These are phyloP conservation scores for Botrytis byssoidea DNA, from an alignment of 2,329 filamentous ascomycete species.

Conservation along the genomic window DNA sequence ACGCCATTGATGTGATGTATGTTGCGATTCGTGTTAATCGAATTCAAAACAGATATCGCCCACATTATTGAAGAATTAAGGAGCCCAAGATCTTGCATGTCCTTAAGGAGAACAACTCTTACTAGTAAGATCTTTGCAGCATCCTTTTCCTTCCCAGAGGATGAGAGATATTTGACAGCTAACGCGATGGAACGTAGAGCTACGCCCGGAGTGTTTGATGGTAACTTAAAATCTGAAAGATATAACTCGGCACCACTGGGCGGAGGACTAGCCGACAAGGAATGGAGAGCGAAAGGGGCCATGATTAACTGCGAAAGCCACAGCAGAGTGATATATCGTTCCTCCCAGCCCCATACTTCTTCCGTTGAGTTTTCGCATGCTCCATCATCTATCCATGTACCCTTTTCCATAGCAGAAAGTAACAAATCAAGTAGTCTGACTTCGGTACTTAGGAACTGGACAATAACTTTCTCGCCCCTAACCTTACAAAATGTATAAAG, in stretches of 20 bases:
- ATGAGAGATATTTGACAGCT: constrained; percentile 67
- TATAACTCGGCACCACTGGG: constrained; percentile 44
- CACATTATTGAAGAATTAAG: constrained; percentile 67
- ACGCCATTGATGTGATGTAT: constrained; percentile 77
- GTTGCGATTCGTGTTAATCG: constrained; percentile 45
- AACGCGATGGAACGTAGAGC: constrained; percentile 68
- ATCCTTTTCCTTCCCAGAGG: constrained; percentile 82
- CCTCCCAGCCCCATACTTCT: constrained; percentile 71
- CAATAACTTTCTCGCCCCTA: constrained; percentile 86
- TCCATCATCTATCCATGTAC: constrained; percentile 26
- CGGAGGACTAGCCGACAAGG: constrained; percentile 67
- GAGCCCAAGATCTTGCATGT: constrained; percentile 80
- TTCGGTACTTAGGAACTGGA: constrained; percentile 88
- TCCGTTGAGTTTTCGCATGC: not conserved
- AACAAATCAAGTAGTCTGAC: constrained; percentile 80
- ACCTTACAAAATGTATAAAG: constrained; percentile 94
- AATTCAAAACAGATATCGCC: constrained; percentile 62
- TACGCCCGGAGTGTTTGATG: constrained; percentile 64
- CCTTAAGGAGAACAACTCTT: constrained; percentile 74
- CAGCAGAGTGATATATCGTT: constrained; percentile 80
- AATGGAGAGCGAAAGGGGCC: constrained; percentile 85
- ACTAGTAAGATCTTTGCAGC: constrained; percentile 83
- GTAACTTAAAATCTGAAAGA: constrained; percentile 54
- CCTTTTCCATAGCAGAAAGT: constrained; percentile 68
- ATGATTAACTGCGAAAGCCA: constrained; percentile 84